phyloP scores from a whole-genome alignment of 495 filamentous ascomycete genomes.

The Cercophora scortea region DNA sequence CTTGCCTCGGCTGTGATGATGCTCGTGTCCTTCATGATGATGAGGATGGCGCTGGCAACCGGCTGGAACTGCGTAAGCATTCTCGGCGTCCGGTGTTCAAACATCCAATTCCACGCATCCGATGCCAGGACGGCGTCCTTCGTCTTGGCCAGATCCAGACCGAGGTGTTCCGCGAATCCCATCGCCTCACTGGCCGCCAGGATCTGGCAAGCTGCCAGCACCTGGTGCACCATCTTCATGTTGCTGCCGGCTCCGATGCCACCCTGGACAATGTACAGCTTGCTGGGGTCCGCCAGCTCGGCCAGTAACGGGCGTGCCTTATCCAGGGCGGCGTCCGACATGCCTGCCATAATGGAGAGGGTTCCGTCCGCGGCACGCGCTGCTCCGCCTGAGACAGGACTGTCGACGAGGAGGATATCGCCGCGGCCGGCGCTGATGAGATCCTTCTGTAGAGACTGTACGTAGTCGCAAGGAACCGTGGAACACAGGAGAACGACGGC shows the following conservation, averaged over 20 bases:
- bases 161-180: constrained; percentile 62
- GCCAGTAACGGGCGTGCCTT: constrained; percentile 53
- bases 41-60: constrained; percentile 61
- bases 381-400: constrained; percentile 72
- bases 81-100: constrained; percentile 63
- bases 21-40: constrained; percentile 73
- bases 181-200: constrained; percentile 63
- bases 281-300: constrained; percentile 50
- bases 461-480: constrained; percentile 63
- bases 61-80: constrained; percentile 63
- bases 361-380: constrained; percentile 66
- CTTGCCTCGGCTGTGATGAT: constrained; percentile 70
- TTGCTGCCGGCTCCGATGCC: constrained; percentile 74
- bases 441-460: constrained; percentile 48
- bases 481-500: constrained; percentile 65
- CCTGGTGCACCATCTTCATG: constrained; percentile 83
- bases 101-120: constrained; percentile 73
- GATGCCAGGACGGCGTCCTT: constrained; percentile 50
- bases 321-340: constrained; percentile 46
- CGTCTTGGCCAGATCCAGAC: constrained; percentile 52
- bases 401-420: constrained; percentile 65
- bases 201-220: constrained; percentile 72
- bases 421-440: constrained; percentile 45
- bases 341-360: constrained; percentile 75
- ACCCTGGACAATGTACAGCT: constrained; percentile 66